Evolutionary conservation across 768 basidiomycete genomes (phyloP).

Genomic region (Leccinum uliginosum): DNA sequence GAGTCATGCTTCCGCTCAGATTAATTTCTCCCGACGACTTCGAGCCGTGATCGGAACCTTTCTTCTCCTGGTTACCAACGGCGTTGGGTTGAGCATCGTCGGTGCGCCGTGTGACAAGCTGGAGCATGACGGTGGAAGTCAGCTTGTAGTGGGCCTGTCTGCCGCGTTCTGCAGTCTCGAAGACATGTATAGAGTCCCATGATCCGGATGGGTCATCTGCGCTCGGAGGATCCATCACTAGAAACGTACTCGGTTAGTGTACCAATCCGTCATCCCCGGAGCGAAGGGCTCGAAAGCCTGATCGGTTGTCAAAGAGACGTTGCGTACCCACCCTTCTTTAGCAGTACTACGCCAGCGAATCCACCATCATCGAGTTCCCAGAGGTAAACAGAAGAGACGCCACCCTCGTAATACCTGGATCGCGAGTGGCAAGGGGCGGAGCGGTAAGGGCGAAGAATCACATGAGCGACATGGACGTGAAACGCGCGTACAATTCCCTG

Average conservation of each 20-base stretch:
- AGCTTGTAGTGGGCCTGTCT: conserved; percentile 95
- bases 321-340: conserved; percentile 78
- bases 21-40: conserved; percentile 73
- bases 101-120: conserved; percentile 59
- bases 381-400: conserved; percentile 92
- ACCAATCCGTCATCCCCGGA: background rate
- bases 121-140: conserved; percentile 95
- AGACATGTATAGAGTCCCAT: conserved; percentile 99
- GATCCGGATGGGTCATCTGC: conserved; percentile 70
- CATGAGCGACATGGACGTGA: background rate
- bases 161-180: conserved; percentile 89
- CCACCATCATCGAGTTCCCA: conserved; percentile 98
- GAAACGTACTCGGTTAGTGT: conserved; percentile 3
- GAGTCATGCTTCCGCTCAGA: conserved; percentile 94
- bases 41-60: conserved; percentile 40
- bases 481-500: conserved; percentile 74
- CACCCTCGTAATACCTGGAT: conserved; percentile 93
- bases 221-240: conserved; percentile 58
- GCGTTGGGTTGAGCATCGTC: conserved; percentile 20
- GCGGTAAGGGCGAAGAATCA: background rate
- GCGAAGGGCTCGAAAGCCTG: conserved; percentile 2
- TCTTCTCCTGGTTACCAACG: conserved; percentile 30
- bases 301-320: background rate
- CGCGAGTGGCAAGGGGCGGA: background rate
- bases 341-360: conserved; percentile 92